These are phyloP conservation scores for Claviceps quebecensis DNA, from an alignment of 2,329 filamentous ascomycete genomes.

Conservation along the genomic window DNA sequence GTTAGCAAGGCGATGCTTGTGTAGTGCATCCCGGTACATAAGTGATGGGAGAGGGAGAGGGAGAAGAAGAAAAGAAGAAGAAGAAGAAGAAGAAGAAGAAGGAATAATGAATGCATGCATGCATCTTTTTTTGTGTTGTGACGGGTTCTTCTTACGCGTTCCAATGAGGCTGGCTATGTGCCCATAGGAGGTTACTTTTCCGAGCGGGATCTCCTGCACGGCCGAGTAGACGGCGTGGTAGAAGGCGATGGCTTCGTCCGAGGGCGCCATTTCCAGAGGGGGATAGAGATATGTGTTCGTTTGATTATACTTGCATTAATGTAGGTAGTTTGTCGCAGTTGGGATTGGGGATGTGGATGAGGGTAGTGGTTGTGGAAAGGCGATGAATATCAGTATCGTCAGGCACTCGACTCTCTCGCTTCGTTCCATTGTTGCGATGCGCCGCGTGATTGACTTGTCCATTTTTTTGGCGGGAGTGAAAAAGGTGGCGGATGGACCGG, in stretches of 20 bases:
- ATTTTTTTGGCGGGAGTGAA: too few relatives aligned
- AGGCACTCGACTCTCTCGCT: too few relatives aligned
- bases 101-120: neutral
- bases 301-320: too few relatives aligned
- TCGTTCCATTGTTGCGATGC: too few relatives aligned
- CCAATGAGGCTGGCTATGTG: slow-evolving; percentile 63
- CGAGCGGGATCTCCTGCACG: slow-evolving; percentile 70
- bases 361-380: too few relatives aligned
- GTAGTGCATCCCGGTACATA: neutral
- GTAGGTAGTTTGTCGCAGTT: too few relatives aligned
- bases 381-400: too few relatives aligned
- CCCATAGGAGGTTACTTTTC: slow-evolving; percentile 78
- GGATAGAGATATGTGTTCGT: neutral
- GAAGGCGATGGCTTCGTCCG: slow-evolving; percentile 62
- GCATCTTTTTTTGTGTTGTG: too few relatives aligned
- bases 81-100: neutral
- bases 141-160: slow-evolving; percentile 39
- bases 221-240: slow-evolving; percentile 68
- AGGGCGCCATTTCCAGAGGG: slow-evolving; percentile 43
- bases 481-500: too few relatives aligned
- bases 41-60: neutral
- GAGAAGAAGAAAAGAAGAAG: neutral
- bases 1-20: too few relatives aligned
- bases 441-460: too few relatives aligned
- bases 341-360: too few relatives aligned